Percentiles rank a stretch among this genome's conserved stretches.
phyloP scores from a whole-genome alignment of 2,329 filamentous ascomycete genomes.

The Diplocarpon mali region DNA sequence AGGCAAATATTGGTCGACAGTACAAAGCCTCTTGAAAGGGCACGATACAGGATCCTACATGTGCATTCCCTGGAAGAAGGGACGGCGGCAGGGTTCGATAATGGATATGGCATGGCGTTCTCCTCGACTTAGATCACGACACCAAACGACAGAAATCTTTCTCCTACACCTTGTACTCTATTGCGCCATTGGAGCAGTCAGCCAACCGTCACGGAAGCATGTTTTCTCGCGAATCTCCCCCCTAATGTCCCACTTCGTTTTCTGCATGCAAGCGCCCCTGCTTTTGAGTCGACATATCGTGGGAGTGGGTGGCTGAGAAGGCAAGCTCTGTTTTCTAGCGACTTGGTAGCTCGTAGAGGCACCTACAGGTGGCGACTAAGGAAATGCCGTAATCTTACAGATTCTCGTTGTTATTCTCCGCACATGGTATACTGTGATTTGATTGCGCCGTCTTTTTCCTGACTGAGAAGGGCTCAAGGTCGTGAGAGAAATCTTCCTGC shows the following conservation, averaged over 20 bases:
- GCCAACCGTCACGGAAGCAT: neutral
- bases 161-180: constrained; percentile 14
- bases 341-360: too few species aligned
- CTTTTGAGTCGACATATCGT: neutral
- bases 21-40: neutral
- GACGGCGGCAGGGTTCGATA: neutral
- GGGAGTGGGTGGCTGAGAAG: too few species aligned
- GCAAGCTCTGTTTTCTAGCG: too few species aligned
- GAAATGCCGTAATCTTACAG: too few species aligned
- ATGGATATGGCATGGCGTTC: constrained; percentile 8
- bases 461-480: too few species aligned
- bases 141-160: constrained; percentile 5
- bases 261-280: neutral
- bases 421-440: too few species aligned
- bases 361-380: too few species aligned
- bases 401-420: too few species aligned
- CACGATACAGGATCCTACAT: too few species aligned
- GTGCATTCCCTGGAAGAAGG: too few species aligned
- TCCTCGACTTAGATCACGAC: neutral
- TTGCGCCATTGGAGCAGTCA: constrained; percentile 1
- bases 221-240: neutral
- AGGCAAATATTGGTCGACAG: neutral
- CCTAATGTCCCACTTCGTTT: neutral
- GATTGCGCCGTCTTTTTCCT: too few species aligned
- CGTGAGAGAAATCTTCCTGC: too few species aligned